Conservation (phyloP, 2,329 filamentous ascomycete genomes). For the Xylaria sp. region DNA sequence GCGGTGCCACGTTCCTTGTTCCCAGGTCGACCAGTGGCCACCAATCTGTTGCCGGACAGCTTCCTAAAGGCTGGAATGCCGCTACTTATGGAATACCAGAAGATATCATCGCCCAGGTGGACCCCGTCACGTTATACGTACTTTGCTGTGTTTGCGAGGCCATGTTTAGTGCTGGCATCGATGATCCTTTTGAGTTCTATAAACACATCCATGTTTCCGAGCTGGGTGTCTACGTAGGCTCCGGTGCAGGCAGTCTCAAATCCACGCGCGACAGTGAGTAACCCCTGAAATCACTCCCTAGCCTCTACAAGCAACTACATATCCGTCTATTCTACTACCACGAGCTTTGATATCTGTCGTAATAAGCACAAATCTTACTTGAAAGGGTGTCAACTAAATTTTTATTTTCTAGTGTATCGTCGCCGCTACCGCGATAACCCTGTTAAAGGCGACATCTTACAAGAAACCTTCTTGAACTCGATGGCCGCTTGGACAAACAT, state of each 20-base stretch:
- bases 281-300: neutral
- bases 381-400: constrained; percentile 61
- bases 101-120: constrained; percentile 96
- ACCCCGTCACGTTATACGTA: constrained; percentile 93
- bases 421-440: constrained; percentile 96
- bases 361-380: neutral
- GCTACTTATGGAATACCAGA: constrained; percentile 61
- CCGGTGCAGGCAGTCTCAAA: constrained; percentile 83
- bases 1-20: constrained; percentile 92
- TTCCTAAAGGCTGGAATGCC: constrained; percentile 10
- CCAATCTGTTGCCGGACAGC: constrained; percentile 59
- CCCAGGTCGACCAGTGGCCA: constrained; percentile 97
- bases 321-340: neutral
- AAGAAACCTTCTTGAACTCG: constrained; percentile 99
- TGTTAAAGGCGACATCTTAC: constrained; percentile 96
- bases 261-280: constrained; percentile 25
- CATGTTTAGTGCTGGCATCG: constrained; percentile 91
- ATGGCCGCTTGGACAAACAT: constrained; percentile 99
- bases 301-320: neutral
- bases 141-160: constrained; percentile 93
- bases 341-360: neutral
- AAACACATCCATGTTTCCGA: constrained; percentile 98
- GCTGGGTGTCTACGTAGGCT: constrained; percentile 97
- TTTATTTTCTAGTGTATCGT: constrained; percentile 96
- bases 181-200: constrained; percentile 99